These are phyloP conservation scores for Raphanus raphanistrum DNA, from an alignment of 345 rosid genomes.

Conservation along the genomic window DNA sequence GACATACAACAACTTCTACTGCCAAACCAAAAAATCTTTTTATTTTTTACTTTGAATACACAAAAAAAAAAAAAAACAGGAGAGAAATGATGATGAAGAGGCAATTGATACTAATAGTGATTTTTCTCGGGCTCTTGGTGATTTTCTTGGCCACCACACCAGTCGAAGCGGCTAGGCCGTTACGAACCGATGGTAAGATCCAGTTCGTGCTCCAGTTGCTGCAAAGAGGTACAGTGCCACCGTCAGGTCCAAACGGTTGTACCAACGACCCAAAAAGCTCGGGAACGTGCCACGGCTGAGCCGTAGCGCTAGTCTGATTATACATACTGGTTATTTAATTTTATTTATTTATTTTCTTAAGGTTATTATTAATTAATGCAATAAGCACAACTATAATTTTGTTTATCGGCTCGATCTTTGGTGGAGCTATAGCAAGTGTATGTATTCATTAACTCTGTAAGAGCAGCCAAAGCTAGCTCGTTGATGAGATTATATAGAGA, in stretches of 20 bases:
- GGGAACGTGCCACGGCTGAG: conserved; percentile 22
- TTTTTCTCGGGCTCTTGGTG: conserved; percentile 20
- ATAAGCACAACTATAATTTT: conserved; percentile 6
- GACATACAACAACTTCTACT: conserved; percentile 24
- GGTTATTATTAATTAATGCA: background rate
- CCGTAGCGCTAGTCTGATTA: background rate
- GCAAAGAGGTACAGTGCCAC: conserved; percentile 12
- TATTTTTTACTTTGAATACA: background rate
- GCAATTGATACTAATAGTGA: conserved; percentile 19
- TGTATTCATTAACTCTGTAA: conserved; percentile 20
- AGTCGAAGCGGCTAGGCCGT: conserved; percentile 36
- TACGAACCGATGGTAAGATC: conserved; percentile 16
- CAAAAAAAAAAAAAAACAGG: background rate
- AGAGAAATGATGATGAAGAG: conserved; percentile 29
- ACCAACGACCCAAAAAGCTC: conserved; percentile 19
- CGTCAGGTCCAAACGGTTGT: conserved; percentile 30
- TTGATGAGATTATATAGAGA: conserved; percentile 23
- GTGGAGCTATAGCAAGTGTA: conserved; percentile 13
- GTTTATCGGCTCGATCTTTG: background rate
- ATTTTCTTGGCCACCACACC: conserved; percentile 17
- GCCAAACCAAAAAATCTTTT: background rate
- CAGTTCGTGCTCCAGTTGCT: conserved; percentile 31
- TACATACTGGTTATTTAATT: conserved; percentile 2
- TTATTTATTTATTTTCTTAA: background rate
- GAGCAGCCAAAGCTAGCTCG: conserved; percentile 6